Evolutionary conservation across 106 monocot genomes (phyloP), one percentile per base, ranked within the genome.

Genomic region (Gastrodia elata): DNA sequence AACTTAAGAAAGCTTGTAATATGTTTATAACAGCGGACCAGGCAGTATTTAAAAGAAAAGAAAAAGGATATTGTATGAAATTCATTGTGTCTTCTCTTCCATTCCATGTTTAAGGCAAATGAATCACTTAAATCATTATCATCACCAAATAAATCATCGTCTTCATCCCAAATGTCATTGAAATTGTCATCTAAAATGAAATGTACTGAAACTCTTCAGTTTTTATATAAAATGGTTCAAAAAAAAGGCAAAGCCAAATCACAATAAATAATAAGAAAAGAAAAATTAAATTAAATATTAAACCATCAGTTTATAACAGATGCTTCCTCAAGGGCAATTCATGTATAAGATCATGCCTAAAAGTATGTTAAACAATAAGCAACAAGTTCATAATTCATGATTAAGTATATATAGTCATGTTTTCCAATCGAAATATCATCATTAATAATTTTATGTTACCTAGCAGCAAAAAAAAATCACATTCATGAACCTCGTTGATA

Each of bases 51-150:
- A 6, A 56, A 18, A 28, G 18, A 6, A 40, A 26, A 11, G 20
- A 24, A 68, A 65, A 10, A 77, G 71, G 70, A 86, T 91, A 91
- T 83, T 10, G 78, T 89, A 39, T 89, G 85, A 65, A 91, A 89
- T 41, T 82, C 80, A 65, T 73, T 72, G n/a, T 82, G 79, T 68
- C 87, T 83, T 48, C 77, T 56, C 25, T 74, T 70, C 83, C 81
- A 78, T 61, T 91, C 94, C 77, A 87, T 80, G 24, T 77, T 80
- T 64, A 91, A 71, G 8, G 40, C 68, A 32, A 77, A 82, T 41
- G 57, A 72, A 74, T 65, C 42, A 48, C 41, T 67, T 13, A 55
- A 44, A 42, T 26, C 37, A 39, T 83, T 52, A 73, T 81, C 79
- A 37, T 6, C 49, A 43, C 72, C 76, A 61, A 70, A 39, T 67